Evolutionary conservation across 805 yeast species (phyloP).

Genomic region (Phaffomyces antillensis): DNA sequence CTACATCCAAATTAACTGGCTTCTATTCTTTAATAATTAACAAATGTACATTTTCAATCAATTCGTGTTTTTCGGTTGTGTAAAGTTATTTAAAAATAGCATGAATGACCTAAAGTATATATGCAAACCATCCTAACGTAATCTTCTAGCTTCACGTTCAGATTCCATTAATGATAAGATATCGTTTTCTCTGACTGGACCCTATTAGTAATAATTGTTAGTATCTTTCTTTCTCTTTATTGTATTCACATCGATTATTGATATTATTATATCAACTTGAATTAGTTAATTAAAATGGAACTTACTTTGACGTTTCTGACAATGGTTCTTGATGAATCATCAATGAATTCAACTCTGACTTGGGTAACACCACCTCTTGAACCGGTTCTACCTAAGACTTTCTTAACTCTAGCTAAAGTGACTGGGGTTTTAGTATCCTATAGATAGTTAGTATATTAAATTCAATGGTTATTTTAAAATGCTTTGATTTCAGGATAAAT

Average conservation of each 20-base stretch:
- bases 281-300: not conserved
- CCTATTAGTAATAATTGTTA: conserved; percentile 25
- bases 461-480: not conserved
- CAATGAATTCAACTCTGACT: conserved; percentile 95
- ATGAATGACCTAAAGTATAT: conserved; percentile 12
- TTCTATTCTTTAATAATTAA: conserved; percentile 9
- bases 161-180: conserved; percentile 99
- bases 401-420: conserved; percentile 98
- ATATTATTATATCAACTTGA: not conserved
- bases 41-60: conserved; percentile 24
- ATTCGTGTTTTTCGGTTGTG: conserved; percentile 12
- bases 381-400: conserved; percentile 99
- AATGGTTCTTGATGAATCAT: conserved; percentile 90
- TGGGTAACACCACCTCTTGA: conserved; percentile 99
- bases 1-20: conserved; percentile 1
- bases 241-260: not conserved
- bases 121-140: conserved; percentile 49
- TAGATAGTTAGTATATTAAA: conserved; percentile 1
- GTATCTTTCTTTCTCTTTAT: not conserved
- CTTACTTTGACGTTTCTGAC: conserved; percentile 84
- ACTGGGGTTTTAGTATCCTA: conserved; percentile 47
- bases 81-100: conserved; percentile 11
- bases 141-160: conserved; percentile 98
- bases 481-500: not conserved
- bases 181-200: conserved; percentile 97